Base-by-base conservation (phyloP, 2,329 filamentous ascomycete species). In the Pseudocercospora crystallina region DNA sequence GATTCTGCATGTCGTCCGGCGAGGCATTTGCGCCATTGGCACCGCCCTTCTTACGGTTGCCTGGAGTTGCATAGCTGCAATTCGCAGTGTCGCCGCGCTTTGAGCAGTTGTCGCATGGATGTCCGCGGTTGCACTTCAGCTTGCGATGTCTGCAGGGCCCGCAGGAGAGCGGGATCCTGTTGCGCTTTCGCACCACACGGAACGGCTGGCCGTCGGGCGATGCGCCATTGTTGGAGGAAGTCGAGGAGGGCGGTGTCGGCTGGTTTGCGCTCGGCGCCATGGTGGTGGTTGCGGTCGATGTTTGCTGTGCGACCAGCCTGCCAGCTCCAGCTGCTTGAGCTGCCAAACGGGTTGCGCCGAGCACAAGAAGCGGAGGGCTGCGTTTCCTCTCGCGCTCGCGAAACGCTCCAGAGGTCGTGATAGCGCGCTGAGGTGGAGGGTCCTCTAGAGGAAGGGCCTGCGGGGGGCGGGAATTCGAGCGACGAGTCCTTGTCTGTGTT, bases 1-100 rank as follows among this genome's bases (percentile, higher is more conserved):
- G 87, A 68, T 95, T 95, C 75, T 97, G 92, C 92, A 97, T 96
- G 72, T 96, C 92, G 79, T 96, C 91, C 43, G 92, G 90, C 61
- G 80, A 78, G 49, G 80, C 78, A 39, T 64, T 67, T 2, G 63
- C 45, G 14, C 58, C 59, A 15, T 46, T 49, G 13, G 47, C 54
- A 42, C 52, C 50, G 50, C 71, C 84, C 78, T 89, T 95, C 72
- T 89, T 94, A 61, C 89, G 85, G 44, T 84, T 80, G 46, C 71
- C 76, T 31, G 77, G 73, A 61, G 80, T 75, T 40, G 90, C 90
- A 76, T 96, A 97, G 59, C 86, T 87, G 74, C 92, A 97, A 50
- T 89, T 87, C 48, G 80, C 74, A 11, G 86, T 85, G 70, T 91
- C 89, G 59, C 84, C 89, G 63, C 90, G 86, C 74, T 95, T 96